Conservation (phyloP, 2,329 filamentous ascomycete genomes). For the Graphium sp. region DNA sequence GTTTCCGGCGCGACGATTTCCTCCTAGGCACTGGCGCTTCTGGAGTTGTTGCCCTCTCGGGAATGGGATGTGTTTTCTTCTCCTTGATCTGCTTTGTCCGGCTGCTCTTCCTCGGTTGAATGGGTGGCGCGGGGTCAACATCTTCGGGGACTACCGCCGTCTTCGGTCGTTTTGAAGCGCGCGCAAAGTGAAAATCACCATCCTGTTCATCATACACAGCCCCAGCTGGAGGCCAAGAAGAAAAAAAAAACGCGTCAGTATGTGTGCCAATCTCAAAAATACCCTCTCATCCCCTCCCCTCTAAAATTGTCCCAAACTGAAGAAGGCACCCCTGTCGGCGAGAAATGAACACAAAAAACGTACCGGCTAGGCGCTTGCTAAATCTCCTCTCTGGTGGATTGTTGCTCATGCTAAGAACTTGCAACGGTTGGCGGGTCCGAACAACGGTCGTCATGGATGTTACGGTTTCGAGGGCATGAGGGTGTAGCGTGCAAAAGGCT, state of each 20-base stretch:
- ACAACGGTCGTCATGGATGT: slow-evolving; percentile 58
- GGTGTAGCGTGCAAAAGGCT: slow-evolving; percentile 4
- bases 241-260: neutral
- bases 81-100: slow-evolving; percentile 21
- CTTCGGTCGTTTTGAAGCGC: slow-evolving; percentile 49
- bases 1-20: slow-evolving; percentile 20
- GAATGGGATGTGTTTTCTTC: slow-evolving; percentile 6
- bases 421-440: slow-evolving; percentile 44
- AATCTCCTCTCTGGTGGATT: slow-evolving; percentile 41
- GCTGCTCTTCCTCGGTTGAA: slow-evolving; percentile 16
- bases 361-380: slow-evolving; percentile 49
- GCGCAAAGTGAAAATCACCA: slow-evolving; percentile 62
- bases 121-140: slow-evolving; percentile 18
- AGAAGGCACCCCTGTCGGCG: no score
- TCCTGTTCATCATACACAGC: slow-evolving; percentile 45
- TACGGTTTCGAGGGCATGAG: slow-evolving; percentile 9
- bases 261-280: neutral
- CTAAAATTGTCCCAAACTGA: no score
- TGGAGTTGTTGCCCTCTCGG: slow-evolving; percentile 11
- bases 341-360: slow-evolving; percentile 13
- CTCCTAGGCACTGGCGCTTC: slow-evolving; percentile 10
- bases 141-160: slow-evolving; percentile 27
- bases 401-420: slow-evolving; percentile 54
- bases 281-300: no score
- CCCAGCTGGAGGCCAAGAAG: neutral